phyloP scores from a whole-genome alignment of 352 stramenopile genomes.

The Pythium monospermum region DNA sequence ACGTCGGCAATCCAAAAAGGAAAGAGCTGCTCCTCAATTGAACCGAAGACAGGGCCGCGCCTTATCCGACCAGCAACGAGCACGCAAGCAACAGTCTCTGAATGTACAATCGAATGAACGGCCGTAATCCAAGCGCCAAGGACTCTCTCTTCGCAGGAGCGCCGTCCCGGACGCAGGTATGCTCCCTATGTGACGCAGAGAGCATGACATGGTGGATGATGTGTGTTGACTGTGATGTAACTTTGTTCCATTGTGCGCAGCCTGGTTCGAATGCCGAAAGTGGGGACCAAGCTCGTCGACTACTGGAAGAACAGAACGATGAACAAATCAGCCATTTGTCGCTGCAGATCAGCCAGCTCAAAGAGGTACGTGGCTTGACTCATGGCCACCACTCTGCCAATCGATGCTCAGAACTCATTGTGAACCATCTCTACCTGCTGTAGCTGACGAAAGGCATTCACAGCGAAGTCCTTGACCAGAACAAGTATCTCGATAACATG shows the following conservation, averaged over 20 bases:
- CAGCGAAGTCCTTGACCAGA: slow-evolving; percentile 74
- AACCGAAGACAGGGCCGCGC: neutral
- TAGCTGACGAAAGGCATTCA: slow-evolving; percentile 80
- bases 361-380: slow-evolving; percentile 43
- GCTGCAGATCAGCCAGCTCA: slow-evolving; percentile 82
- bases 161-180: slow-evolving; percentile 44
- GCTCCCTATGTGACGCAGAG: neutral
- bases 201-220: neutral
- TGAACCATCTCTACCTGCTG: too few species aligned
- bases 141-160: slow-evolving; percentile 65
- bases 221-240: slow-evolving; percentile 2
- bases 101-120: slow-evolving; percentile 85
- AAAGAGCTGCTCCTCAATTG: neutral
- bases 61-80: neutral
- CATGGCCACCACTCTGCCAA: too few species aligned
- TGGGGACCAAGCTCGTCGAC: slow-evolving; percentile 66
- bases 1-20: neutral
- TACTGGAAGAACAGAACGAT: slow-evolving; percentile 85
- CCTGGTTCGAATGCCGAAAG: slow-evolving; percentile 38
- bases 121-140: slow-evolving; percentile 35
- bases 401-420: neutral
- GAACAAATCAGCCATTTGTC: slow-evolving; percentile 86
- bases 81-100: slow-evolving; percentile 14
- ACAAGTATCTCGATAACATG: slow-evolving; percentile 79
- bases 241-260: too few species aligned